Conservation (phyloP, 2,329 filamentous ascomycete species). For the Triangularia setosa region DNA sequence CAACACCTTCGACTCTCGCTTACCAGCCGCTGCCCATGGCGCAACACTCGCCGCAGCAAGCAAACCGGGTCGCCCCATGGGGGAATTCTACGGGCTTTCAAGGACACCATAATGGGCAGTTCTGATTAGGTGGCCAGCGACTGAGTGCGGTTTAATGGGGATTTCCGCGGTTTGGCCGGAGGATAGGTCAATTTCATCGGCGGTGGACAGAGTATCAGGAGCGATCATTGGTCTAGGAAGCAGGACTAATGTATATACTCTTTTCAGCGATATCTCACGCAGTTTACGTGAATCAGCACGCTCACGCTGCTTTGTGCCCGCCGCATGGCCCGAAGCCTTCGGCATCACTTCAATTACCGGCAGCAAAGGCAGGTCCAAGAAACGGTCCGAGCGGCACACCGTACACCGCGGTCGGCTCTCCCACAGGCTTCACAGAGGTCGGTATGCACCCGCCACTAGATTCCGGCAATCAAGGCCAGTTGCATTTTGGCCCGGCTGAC, state of each 20-base stretch:
- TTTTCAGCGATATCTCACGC: not conserved
- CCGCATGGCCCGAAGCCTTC: not conserved
- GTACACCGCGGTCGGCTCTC: too few relatives aligned
- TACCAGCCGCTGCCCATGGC: slow-evolving; percentile 29
- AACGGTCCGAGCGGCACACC: not conserved
- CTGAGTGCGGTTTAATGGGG: not conserved
- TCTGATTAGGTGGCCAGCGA: not conserved
- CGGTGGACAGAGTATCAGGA: not conserved
- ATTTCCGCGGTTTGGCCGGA: not conserved
- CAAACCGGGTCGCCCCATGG: not conserved
- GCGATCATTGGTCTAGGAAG: not conserved
- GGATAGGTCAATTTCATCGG: not conserved
- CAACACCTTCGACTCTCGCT: not conserved
- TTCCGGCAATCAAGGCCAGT: not conserved
- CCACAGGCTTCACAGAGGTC: not conserved
- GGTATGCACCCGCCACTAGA: not conserved
- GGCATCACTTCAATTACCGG: not conserved
- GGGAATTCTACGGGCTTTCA: not conserved
- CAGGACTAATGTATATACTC: not conserved
- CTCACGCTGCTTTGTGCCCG: not conserved
- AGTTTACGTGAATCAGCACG: not conserved
- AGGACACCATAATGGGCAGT: not conserved
- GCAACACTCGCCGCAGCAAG: slow-evolving; percentile 26
- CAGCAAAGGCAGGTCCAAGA: not conserved
- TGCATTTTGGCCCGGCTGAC: not conserved